phyloP scores from a whole-genome alignment of 768 basidiomycete species.

The Antrodiella citrinella region DNA sequence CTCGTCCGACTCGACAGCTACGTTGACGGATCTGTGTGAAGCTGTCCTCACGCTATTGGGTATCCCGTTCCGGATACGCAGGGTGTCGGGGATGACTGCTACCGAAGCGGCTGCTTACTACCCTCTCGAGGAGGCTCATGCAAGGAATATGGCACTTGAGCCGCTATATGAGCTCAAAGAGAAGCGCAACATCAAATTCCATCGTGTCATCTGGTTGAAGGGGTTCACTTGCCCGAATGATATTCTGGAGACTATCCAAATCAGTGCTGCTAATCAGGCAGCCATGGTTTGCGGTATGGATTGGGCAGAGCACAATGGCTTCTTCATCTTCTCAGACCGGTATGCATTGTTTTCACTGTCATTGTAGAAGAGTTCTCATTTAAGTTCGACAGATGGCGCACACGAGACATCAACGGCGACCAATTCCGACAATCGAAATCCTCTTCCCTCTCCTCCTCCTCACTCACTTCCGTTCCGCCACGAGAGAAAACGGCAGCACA shows the following conservation, averaged over 20 bases:
- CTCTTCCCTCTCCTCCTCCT: slow-evolving; percentile 85
- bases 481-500: slow-evolving; percentile 75
- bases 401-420: slow-evolving; percentile 96
- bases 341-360: slow-evolving; percentile 28
- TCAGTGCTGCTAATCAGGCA: slow-evolving; percentile 84
- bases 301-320: slow-evolving; percentile 96
- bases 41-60: slow-evolving; percentile 90
- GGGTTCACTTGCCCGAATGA: slow-evolving; percentile 99
- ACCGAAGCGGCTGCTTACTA: slow-evolving; percentile 89
- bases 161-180: slow-evolving; percentile 77
- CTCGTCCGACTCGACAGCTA: slow-evolving; percentile 91
- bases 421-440: slow-evolving; percentile 97
- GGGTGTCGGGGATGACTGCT: slow-evolving; percentile 89
- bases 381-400: slow-evolving; percentile 76
- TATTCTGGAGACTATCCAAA: slow-evolving; percentile 90
- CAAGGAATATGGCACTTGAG: slow-evolving; percentile 86
- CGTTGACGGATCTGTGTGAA: slow-evolving; percentile 90
- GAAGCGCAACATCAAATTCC: slow-evolving; percentile 75
- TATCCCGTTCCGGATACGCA: slow-evolving; percentile 85
- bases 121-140: slow-evolving; percentile 90
- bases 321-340: slow-evolving; percentile 98
- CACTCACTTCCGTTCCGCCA: slow-evolving; percentile 85
- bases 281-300: slow-evolving; percentile 99
- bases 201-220: slow-evolving; percentile 93
- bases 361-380: background rate